Base-by-base conservation (phyloP, 768 basidiomycete species). In the Lanmaoa rubissima region DNA sequence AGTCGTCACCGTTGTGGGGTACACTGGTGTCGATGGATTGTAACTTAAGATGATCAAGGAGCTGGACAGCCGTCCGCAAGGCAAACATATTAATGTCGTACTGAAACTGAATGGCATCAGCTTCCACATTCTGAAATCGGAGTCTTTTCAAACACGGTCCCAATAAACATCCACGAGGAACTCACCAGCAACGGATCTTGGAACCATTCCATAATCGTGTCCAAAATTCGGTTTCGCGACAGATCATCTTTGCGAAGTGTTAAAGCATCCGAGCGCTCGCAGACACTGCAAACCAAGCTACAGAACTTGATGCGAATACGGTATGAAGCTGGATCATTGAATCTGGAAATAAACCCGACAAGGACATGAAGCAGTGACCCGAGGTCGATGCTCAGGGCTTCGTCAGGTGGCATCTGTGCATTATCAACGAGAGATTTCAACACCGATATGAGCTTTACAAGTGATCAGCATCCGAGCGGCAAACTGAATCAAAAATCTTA, bases 201-300 rank as follows among this genome's bases (percentile, higher is more conserved):
- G 41, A 90, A 83, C 93, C 93, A 96, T 43, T 88, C 85, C 67
- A 87, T 76, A n/a, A 95, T 75, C 34, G 82, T 79, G 57, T 94
- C 90, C 26, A 93, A 76, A 39, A 93, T 81, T 38, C 79, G 77
- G 67, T 91, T 88, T 13, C 91, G 83, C 14, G 83, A 77, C 52
- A 74, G 71, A 58, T 78, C 83, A 62, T 90, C 88, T 68, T 86
- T 90, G 16, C 85, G 85, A 60, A 88, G 68, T 24, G 79, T 79
- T 21, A 92, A 68, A 8, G 78, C 76, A 53, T 88, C 87, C 4
- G 78, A 75, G 24, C 85, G 83, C 40, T 79, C 78, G 63, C 88
- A 85, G 16, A 88, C 78, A 42, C 78, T 81, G 57, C 90, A 89
- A 60, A 84, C 84, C 34, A 94, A 78, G 26, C 75, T 72, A 62